Evolutionary conservation across 371 early-diverging fungal species (phyloP).

Genomic region (Funneliformis caledonium): DNA sequence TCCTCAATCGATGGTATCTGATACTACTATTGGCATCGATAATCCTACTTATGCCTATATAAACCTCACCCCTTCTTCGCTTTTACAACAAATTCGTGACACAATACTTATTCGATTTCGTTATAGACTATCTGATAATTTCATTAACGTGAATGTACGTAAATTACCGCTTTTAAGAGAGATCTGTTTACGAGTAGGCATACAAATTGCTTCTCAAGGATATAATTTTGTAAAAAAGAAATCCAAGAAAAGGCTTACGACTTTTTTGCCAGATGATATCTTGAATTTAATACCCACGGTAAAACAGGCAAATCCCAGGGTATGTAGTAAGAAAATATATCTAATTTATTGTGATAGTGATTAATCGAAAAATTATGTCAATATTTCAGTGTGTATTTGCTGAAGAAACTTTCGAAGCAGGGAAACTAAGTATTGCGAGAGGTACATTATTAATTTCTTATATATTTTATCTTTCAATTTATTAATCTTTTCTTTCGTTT

Average conservation of each 20-base stretch:
- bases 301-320: conserved; percentile 67
- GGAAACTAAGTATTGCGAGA: conserved; percentile 78
- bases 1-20: conserved; percentile 52
- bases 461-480: not conserved
- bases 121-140: conserved; percentile 64
- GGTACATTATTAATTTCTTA: conserved; percentile 49
- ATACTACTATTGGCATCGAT: conserved; percentile 46
- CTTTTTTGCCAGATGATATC: conserved; percentile 78
- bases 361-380: not conserved
- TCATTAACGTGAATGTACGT: conserved; percentile 53
- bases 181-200: conserved; percentile 81
- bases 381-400: conserved; percentile 70
- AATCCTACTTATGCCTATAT: conserved; percentile 55
- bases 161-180: conserved; percentile 80
- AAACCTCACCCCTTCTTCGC: conserved; percentile 62
- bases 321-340: conserved; percentile 48
- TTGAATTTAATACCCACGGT: conserved; percentile 81
- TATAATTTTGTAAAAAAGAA: conserved; percentile 67
- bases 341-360: conserved; percentile 31
- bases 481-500: not conserved
- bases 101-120: conserved; percentile 80
- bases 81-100: conserved; percentile 59
- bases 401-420: conserved; percentile 89
- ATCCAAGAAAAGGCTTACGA: conserved; percentile 54
- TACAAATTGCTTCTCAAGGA: conserved; percentile 78